Base-by-base conservation (phyloP, 1,139 yeast species). In the Taiozyma sp. region DNA sequence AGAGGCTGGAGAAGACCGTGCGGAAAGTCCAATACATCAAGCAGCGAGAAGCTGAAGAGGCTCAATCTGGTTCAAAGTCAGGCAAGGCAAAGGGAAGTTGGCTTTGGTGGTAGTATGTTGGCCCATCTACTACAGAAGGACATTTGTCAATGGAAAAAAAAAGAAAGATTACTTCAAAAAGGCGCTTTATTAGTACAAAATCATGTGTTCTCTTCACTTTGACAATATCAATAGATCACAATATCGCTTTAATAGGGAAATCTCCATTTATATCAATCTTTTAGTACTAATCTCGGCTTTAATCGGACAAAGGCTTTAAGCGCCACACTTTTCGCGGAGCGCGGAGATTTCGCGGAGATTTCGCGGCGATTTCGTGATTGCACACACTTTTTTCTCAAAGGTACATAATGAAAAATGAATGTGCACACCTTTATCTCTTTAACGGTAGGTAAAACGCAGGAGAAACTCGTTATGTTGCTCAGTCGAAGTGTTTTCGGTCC, bases 1-100 rank as follows among this genome's bases (percentile, higher is more conserved):
- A 54, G 45, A 57, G 44, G 16, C 38, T 46, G 4, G 38, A 45
- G 5, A 22, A 46, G 16, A 41, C 46, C 8, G 38, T 32, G 6
- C 24, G 38, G 4, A 29, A 19, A 4, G 51, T 51, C 7, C 40
- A 3, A 13, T 44, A 38, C 28, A 27, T 51, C 45, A 47, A 50
- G 8, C 19, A 32, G 5, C 8, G 14, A 8, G 36, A 32, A 42
- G 29, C 41, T 38, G 7, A 38, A 19, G 41, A 38, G 8, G 16
- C 36, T n/a, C 8, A 32, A 32, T 14, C 16, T 7, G 36, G 36
- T n/a, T n/a, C 19, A n/a, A 32, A n/a, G 16, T 14, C 36, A 6
- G 36, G 36, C 19, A 32, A 32, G 16, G 19, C 41, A 5, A 38
- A 38, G 24, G 8, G 24, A 22, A 22, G 41, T 8, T 38, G 41